These are phyloP conservation scores for Baorangia bicolor DNA, from an alignment of 768 basidiomycete species.

Conservation along the genomic window DNA sequence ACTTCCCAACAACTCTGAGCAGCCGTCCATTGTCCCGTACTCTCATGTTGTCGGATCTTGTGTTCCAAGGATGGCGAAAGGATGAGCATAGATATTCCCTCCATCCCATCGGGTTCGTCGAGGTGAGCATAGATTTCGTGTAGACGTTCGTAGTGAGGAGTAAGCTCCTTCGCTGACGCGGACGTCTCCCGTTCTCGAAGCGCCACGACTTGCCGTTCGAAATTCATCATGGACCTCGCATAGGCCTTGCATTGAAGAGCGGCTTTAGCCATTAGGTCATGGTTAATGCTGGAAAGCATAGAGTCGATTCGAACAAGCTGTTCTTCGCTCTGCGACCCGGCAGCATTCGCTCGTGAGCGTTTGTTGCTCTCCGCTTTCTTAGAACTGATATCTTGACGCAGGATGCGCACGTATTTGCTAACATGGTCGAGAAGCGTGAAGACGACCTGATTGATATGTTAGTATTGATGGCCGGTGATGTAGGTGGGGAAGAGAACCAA, in stretches of 20 bases:
- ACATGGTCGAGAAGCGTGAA: conserved; percentile 95
- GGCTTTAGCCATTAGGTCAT: conserved; percentile 87
- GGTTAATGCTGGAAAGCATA: conserved; percentile 77
- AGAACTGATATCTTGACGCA: conserved; percentile 61
- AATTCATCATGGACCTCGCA: conserved; percentile 92
- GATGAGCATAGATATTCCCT: conserved; percentile 88
- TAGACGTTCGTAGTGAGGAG: conserved; percentile 72
- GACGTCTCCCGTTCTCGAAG: conserved; percentile 42
- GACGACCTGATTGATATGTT: conserved; percentile 60
- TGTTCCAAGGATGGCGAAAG: conserved; percentile 89
- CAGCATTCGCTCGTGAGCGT: conserved; percentile 42
- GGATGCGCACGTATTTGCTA: conserved; percentile 80
- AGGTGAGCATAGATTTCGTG: conserved; percentile 96
- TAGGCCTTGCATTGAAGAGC: conserved; percentile 94
- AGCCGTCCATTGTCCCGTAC: conserved; percentile 94
- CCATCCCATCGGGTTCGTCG: conserved; percentile 99
- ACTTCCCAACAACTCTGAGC: conserved; percentile 99
- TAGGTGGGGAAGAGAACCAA: conserved; percentile 30
- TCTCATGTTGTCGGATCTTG: conserved; percentile 97
- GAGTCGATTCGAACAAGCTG: conserved; percentile 77
- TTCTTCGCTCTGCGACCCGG: conserved; percentile 44
- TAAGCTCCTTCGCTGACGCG: conserved; percentile 44
- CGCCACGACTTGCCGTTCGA: conserved; percentile 76
- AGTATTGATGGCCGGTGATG: not conserved
- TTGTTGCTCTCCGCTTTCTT: conserved; percentile 50